These are phyloP conservation scores for Dalbergia cochinchinensis DNA, from an alignment of 306 rosid genomes.

Conservation along the genomic window DNA sequence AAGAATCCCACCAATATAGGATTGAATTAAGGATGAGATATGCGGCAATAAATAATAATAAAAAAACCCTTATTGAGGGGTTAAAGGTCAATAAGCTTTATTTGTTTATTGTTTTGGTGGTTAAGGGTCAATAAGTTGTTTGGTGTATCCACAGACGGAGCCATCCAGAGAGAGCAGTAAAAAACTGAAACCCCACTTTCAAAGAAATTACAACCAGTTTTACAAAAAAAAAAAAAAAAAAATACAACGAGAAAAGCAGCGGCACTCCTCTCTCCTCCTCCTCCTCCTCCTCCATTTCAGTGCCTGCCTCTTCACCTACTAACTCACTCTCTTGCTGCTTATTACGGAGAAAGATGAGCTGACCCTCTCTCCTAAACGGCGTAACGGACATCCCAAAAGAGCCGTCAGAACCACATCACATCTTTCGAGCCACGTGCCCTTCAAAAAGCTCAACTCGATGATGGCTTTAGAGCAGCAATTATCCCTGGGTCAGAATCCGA, in stretches of 20 bases:
- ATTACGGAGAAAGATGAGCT: conserved; percentile 27
- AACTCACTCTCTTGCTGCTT: conserved; percentile 12
- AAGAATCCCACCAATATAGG: conserved; percentile 35
- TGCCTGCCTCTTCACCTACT: neutral
- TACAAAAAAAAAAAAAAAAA: no score
- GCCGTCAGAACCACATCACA: conserved; percentile 50
- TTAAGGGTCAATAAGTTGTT: conserved; percentile 55
- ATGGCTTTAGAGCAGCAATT: conserved; percentile 70
- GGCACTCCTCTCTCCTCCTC: neutral
- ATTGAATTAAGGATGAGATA: conserved; percentile 26
- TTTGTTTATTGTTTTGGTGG: neutral
- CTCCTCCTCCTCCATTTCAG: neutral
- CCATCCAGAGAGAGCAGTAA: neutral
- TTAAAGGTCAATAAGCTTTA: conserved; percentile 56
- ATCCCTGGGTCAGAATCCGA: conserved; percentile 46
- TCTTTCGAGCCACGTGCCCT: conserved; percentile 61
- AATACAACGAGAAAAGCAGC: conserved; percentile 6
- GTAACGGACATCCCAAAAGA: conserved; percentile 55
- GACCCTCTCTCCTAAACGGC: conserved; percentile 54
- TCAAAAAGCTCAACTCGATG: conserved; percentile 3
- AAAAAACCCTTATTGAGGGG: conserved; percentile 49
- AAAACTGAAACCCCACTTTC: conserved; percentile 28
- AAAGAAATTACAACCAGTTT: no score
- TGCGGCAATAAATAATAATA: conserved; percentile 46
- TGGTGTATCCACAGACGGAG: conserved; percentile 14